Evolutionary conservation across 306 rosid genomes (phyloP), one percentile per base, ranked within the genome.

Genomic region (Quercus glauca): DNA sequence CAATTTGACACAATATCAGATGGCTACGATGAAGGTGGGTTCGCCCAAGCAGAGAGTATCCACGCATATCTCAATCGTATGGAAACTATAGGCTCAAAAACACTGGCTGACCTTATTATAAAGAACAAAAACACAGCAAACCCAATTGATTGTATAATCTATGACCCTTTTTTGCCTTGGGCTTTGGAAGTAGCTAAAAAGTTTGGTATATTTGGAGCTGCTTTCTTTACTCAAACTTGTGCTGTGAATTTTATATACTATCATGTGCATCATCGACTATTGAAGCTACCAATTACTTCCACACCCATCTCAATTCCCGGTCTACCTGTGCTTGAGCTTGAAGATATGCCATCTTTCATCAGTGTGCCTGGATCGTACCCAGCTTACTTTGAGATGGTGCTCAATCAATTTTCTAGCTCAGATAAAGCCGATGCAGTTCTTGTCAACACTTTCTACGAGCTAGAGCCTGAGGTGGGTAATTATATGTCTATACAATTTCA

Each of bases 11-110:
- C 85, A 73, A 89, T 90, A 7, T 92, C 97, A 2, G 95, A 92
- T 26, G 92, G 97, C 5, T 88, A 35, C 63, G 95, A 92, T 35
- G 67, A 85, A 1, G 95, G 81, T 19, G 97, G 95, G 12, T 90
- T 87, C 33, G 25, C 76, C 37, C 78, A 67, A 37, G 88, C 84
- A 17, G 78, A 49, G 0, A 74, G 65, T 65, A 75, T 87, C 65
- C 55, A 59, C 21, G 84, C 80, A 58, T 90, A 90, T 67, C 53
- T 92, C 2, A 35, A 80, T 67, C 78, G 35, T 12, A 53, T 92
- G 75, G 29, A 87, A 84, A 25, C 80, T 5, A 55, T 1, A 3
- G 97, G 97, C 6, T 78, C 91, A 5, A 75, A 73, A 15, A 59
- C 80, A 52, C 68, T 92, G 37, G 64, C 82, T 4, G 84, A 89